Percentiles rank a stretch among this genome's conserved stretches.
phyloP scores from a whole-genome alignment of 768 basidiomycete genomes.

The Mycena pura region DNA sequence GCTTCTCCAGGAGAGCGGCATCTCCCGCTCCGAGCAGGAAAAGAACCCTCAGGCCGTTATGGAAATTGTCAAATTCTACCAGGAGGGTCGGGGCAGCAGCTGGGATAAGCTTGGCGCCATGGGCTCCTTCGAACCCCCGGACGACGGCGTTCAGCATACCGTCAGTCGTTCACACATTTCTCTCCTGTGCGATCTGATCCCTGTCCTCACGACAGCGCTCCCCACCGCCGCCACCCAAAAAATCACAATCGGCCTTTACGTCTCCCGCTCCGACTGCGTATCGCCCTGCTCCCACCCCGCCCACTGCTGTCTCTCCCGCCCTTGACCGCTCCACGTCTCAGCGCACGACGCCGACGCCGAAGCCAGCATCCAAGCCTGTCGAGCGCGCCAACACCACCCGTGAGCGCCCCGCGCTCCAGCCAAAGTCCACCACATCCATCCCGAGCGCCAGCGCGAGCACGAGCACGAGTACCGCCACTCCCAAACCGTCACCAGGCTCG shows the following conservation, averaged over 20 bases:
- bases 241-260: slow-evolving; percentile 30
- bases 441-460: no score
- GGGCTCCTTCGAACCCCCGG: slow-evolving; percentile 37
- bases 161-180: slow-evolving; percentile 46
- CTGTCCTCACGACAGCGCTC: slow-evolving; percentile 43
- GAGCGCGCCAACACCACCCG: slow-evolving; percentile 75
- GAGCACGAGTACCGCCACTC: no score
- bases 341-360: slow-evolving; percentile 67
- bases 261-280: slow-evolving; percentile 58
- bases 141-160: slow-evolving; percentile 58
- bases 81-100: slow-evolving; percentile 80
- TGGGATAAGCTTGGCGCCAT: slow-evolving; percentile 87
- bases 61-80: slow-evolving; percentile 99
- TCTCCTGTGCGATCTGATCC: slow-evolving; percentile 21
- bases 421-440: slow-evolving; percentile 38
- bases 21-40: slow-evolving; percentile 93
- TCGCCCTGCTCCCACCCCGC: slow-evolving; percentile 80
- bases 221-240: slow-evolving; percentile 59
- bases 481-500: slow-evolving; percentile 62
- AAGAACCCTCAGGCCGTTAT: slow-evolving; percentile 98
- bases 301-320: slow-evolving; percentile 64
- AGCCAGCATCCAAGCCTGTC: slow-evolving; percentile 50
- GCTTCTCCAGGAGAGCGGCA: slow-evolving; percentile 92
- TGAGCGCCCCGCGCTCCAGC: slow-evolving; percentile 46
- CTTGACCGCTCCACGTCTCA: slow-evolving; percentile 91